Base-by-base conservation (phyloP, 164 flowering plant species). In the Taxillus chinensis region DNA sequence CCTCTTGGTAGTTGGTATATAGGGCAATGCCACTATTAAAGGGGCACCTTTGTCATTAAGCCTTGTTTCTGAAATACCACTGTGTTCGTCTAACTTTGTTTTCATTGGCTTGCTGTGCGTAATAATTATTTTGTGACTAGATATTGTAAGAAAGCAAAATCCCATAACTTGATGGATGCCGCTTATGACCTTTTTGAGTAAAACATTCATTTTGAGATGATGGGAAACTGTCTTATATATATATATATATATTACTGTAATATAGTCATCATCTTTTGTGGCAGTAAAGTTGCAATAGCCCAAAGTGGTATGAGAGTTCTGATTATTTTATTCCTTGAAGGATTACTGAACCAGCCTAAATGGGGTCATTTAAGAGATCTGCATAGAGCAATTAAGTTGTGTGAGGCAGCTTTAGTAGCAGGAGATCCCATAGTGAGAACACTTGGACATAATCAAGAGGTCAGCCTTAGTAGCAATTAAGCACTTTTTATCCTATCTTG, bases 301-400 rank as follows among this genome's bases (percentile, higher is more conserved):
- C 12, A 3, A 7, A 48, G 51, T 7, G 4, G 10, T 48, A 11
- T 58, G 11, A 58, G 40, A 39, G 39, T 39, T 40, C 4, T 57
- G 15, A 57, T 38, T 3, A 58, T 58, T 42, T 58, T 12, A 5
- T 58, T 27, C 5, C 5, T 40, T 58, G 15, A 64, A 86, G 92
- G 92, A 50, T 62, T 86, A 5, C 5, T 69, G 65, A 79, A 83
- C 71, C 85, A 83, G 67, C 88, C 91, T 16, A 86, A 86, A 73
- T 86, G 87, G 86, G 91, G 89, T 5, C 92, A 86, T 73, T 60
- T 86, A 70, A 83, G 80, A 66, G 89, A 86, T 79, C 70, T 86
- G 63, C 89, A 86, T 64, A 72, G 87, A 78, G 89, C 92, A 57
- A 82, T 86, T 53, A 86, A 84, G 69, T 76, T 86, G 13, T 86